Percentiles rank a stretch among this genome's conserved stretches.
phyloP scores from a whole-genome alignment of 495 filamentous ascomycete species.

The Lasiosphaeria hispida region DNA sequence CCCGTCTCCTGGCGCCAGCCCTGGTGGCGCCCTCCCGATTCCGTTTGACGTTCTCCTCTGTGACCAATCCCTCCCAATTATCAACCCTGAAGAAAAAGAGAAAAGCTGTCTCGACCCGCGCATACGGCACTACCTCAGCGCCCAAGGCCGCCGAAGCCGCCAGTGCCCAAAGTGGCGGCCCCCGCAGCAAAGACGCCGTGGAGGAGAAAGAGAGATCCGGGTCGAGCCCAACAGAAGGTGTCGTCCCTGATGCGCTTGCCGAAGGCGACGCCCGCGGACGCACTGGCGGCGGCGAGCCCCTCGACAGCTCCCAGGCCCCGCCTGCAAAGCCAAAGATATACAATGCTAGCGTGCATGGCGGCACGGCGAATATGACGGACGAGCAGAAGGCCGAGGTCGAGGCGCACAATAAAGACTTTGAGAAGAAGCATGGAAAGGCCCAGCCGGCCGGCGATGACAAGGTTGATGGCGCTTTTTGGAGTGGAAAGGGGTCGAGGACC shows the following conservation, averaged over 20 bases:
- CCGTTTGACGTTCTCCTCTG: too few relatives aligned
- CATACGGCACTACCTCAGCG: constrained; percentile 9
- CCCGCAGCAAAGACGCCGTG: constrained; percentile 44
- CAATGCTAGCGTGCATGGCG: constrained; percentile 37
- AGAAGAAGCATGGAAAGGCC: constrained; percentile 45
- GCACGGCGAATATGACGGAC: constrained; percentile 35
- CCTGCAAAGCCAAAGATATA: constrained; percentile 46
- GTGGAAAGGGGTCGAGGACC: constrained; percentile 18
- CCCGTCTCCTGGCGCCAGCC: not conserved
- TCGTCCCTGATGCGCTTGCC: constrained; percentile 25
- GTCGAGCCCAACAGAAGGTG: constrained; percentile 23
- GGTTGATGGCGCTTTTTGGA: constrained; percentile 52
- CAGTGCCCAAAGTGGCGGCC: constrained; percentile 43
- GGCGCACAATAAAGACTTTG: constrained; percentile 51
- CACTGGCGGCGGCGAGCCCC: constrained; percentile 39
- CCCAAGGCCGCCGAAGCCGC: constrained; percentile 39
- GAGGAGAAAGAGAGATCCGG: constrained; percentile 7
- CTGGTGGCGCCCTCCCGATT: not conserved
- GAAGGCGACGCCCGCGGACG: constrained; percentile 32
- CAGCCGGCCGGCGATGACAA: constrained; percentile 39
- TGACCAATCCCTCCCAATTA: too few relatives aligned
- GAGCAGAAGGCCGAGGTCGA: constrained; percentile 52
- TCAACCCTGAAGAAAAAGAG: too few relatives aligned
- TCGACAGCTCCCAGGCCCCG: constrained; percentile 39
- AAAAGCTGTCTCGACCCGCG: not conserved